phyloP scores from a whole-genome alignment of 345 rosid genomes.

The Gossypium raimondii region DNA sequence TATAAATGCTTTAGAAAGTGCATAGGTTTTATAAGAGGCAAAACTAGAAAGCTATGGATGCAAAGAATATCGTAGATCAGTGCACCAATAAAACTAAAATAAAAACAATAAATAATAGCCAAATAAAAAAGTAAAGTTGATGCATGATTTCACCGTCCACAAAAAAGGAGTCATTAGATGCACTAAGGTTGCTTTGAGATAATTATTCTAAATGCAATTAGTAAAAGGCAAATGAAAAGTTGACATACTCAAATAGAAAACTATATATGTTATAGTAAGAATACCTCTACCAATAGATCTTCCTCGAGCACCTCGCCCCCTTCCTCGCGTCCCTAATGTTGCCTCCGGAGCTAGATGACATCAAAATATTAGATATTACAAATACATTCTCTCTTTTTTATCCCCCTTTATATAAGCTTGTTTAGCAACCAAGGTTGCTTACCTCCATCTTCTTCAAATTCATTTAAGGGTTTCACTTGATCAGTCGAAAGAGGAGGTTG shows the following conservation, averaged over 20 bases:
- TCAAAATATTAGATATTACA: conserved; percentile 13
- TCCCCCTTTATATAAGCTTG: not conserved
- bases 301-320: conserved; percentile 34
- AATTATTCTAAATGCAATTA: not conserved
- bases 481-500: conserved; percentile 36
- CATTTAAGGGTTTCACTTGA: conserved; percentile 34
- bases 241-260: not conserved
- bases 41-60: not conserved
- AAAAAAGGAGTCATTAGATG: not conserved
- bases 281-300: conserved; percentile 34
- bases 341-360: conserved; percentile 14
- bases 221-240: not conserved
- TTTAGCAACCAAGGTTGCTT: not conserved
- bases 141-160: not conserved
- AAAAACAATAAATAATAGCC: not conserved
- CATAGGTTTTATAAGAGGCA: not conserved
- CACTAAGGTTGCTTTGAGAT: conserved; percentile 3
- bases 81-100: not conserved
- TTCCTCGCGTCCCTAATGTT: conserved; percentile 22
- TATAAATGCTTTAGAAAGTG: not conserved
- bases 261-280: not conserved
- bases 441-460: conserved; percentile 36
- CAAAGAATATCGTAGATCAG: not conserved
- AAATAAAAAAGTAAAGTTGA: not conserved
- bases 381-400: not conserved